Conservation (phyloP, 768 basidiomycete species). For the Lactifluus pinguis region DNA sequence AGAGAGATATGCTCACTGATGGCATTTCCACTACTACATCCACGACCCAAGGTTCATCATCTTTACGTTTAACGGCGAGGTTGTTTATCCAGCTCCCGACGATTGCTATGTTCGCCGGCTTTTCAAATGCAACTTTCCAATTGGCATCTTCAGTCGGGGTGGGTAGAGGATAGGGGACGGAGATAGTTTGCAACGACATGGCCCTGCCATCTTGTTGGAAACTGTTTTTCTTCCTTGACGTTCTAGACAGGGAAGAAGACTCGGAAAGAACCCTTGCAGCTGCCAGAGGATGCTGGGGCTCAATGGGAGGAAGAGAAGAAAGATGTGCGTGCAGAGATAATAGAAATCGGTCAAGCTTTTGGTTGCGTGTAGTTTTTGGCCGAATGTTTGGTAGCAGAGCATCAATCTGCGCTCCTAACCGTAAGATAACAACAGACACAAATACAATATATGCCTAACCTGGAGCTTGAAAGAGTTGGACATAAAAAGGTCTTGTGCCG, state of each 20-base stretch:
- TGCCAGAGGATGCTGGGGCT: slow-evolving; percentile 55
- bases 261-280: slow-evolving; percentile 49
- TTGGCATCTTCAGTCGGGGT: slow-evolving; percentile 70
- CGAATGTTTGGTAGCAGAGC: slow-evolving; percentile 69
- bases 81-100: slow-evolving; percentile 85
- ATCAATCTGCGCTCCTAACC: slow-evolving; percentile 46
- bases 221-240: not conserved
- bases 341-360: slow-evolving; percentile 61
- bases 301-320: slow-evolving; percentile 44
- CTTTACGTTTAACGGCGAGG: slow-evolving; percentile 62
- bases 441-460: slow-evolving; percentile 30
- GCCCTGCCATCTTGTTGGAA: slow-evolving; percentile 1
- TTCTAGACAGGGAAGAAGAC: slow-evolving; percentile 26
- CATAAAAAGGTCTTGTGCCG: slow-evolving; percentile 62
- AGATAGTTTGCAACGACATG: slow-evolving; percentile 25
- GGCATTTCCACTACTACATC: slow-evolving; percentile 89
- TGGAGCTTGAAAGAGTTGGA: slow-evolving; percentile 82
- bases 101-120: slow-evolving; percentile 65
- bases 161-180: slow-evolving; percentile 63
- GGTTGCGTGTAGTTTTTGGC: slow-evolving; percentile 48
- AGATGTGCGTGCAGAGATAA: slow-evolving; percentile 59
- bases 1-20: slow-evolving; percentile 33
- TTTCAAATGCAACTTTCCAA: slow-evolving; percentile 81
- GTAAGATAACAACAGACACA: slow-evolving; percentile 10
- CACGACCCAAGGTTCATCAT: slow-evolving; percentile 53